Percentiles rank a stretch among this genome's conserved stretches.
These are phyloP conservation scores for Sphagnum tenellum DNA, from an alignment of 225 moss, liverwort and hornwort genomes.

Conservation along the genomic window DNA sequence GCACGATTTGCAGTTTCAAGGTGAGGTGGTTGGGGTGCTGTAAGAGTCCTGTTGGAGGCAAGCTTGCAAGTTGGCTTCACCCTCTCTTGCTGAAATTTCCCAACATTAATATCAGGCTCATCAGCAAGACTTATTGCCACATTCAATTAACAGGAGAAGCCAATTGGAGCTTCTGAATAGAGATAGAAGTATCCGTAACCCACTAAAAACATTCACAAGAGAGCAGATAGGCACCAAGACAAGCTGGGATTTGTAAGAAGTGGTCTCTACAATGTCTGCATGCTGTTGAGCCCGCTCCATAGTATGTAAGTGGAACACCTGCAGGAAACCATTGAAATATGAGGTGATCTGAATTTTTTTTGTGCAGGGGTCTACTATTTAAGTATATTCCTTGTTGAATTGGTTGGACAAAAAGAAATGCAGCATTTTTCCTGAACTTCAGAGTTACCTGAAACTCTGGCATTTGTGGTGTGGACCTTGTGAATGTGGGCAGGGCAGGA, in stretches of 20 bases:
- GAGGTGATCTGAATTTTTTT: too few relatives aligned
- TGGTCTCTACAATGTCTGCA: slow-evolving; percentile 23
- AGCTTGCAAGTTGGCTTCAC: slow-evolving; percentile 56
- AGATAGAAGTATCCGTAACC: too few relatives aligned
- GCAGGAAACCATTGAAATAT: neutral
- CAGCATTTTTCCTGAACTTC: too few relatives aligned
- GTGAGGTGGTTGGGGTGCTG: slow-evolving; percentile 52
- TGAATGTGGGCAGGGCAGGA: slow-evolving; percentile 23
- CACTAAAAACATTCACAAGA: neutral
- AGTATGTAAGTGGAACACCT: slow-evolving; percentile 82
- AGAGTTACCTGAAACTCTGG: slow-evolving; percentile 78
- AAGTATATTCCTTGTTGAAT: too few relatives aligned
- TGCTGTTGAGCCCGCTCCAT: slow-evolving; percentile 76
- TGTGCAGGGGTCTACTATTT: too few relatives aligned
- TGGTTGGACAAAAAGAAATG: too few relatives aligned
- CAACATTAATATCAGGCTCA: too few relatives aligned
- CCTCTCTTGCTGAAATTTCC: too few relatives aligned
- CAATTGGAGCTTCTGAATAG: too few relatives aligned
- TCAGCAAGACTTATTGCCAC: too few relatives aligned
- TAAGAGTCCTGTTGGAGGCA: slow-evolving; percentile 33
- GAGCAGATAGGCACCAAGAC: slow-evolving; percentile 23
- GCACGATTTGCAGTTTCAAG: slow-evolving; percentile 73
- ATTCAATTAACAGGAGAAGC: too few relatives aligned
- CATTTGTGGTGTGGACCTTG: slow-evolving; percentile 51
- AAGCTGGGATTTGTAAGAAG: slow-evolving; percentile 16